Evolutionary conservation across 2,329 filamentous ascomycete species (phyloP), one percentile per base, ranked within the genome.

Genomic region (Pseudogymnoascus sp.): DNA sequence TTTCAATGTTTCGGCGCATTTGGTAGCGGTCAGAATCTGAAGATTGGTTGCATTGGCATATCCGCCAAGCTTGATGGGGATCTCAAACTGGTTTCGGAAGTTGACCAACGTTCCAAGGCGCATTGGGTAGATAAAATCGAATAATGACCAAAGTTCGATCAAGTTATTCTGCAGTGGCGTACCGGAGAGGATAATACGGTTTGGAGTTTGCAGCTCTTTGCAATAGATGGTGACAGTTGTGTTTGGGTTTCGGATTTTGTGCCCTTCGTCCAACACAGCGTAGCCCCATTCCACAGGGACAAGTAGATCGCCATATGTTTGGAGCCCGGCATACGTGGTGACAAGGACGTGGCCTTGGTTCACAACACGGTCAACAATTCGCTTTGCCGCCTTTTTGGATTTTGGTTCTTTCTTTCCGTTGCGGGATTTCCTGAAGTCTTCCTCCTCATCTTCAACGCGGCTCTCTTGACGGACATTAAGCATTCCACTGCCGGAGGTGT

Each of bases 141-240:
- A 97, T 0, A 99, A 78, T 0, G 93, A 97, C 93, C 94, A 99
- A 0, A 99, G 79, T 72, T 99, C 95, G 0, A 89, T 87, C 27
- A 99, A 77, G 65, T 97, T 97, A 74, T 99, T 99, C 73, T 99
- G 95, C 80, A 99, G 95, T 0, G 95, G 95, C 0, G 94, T 99
- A 4, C 94, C 94, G 0, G 95, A 97, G 1, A 99, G 79, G 63
- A 99, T 97, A 65, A 97, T 82, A 21, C 95, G 85, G 69, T 97
- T 94, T 0, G 89, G 84, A 0, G 94, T 99, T 35, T 89, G 87
- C 9, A 99, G 78, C 73, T 97, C 90, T 72, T 99, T 99, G 80
- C 92, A 96, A 67, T 92, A 90, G 60, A 97, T 90, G 0, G 95
- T 97, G 66, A 99, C 94, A 5, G 90, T 88, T 0, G 94, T 92